Base-by-base conservation (phyloP, 441 rosid species). In the Raphanus hybrid region DNA sequence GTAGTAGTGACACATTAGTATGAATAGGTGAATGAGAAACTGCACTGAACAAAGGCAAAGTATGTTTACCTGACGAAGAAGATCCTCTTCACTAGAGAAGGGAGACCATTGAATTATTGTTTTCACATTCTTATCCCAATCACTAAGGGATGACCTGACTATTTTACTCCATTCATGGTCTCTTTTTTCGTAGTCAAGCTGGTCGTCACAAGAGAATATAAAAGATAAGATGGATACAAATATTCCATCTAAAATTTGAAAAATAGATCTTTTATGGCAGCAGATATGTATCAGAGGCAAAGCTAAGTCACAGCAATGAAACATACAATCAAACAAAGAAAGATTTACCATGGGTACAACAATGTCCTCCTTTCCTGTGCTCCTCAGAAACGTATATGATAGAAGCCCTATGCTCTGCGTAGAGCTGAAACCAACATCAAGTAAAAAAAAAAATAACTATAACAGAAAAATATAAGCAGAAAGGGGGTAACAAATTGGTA, bases 381-480 rank as follows among this genome's bases (percentile, higher is more conserved):
- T 87, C 86, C 88, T 92, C 87, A 93, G 80, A 82, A 90, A 93
- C 2, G 94, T 92, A 82, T 93, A 93, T 8, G 97, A 92, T 54
- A 93, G 85, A 81, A 93, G 69, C 64, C 98, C 98, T 71, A 93
- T 89, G 84, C 96, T 92, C 86, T 88, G 92, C 12, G 96, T 88
- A 65, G 87, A 79, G 73, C 98, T 94, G 68, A 69, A 82, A 81
- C 39, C 78, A 81, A 82, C 59, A 70, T 10, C 69, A 75, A 73
- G 67, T 3, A 34, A 2, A 32, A 32, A 55, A 64, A 16, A 48
- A 23, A 34, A 52, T 39, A 3, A 29, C 6, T 14, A 32, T 16
- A 71, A 32, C 9, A 54, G 23, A 54, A 52, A 16, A 7, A 6
- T 15, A 48, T 4, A 37, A 52, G 20, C 20, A 16, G 32, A 57